Evolutionary conservation across 164 flowering plant species (phyloP).

Genomic region (Kalanchoe fedtschenkoi): DNA sequence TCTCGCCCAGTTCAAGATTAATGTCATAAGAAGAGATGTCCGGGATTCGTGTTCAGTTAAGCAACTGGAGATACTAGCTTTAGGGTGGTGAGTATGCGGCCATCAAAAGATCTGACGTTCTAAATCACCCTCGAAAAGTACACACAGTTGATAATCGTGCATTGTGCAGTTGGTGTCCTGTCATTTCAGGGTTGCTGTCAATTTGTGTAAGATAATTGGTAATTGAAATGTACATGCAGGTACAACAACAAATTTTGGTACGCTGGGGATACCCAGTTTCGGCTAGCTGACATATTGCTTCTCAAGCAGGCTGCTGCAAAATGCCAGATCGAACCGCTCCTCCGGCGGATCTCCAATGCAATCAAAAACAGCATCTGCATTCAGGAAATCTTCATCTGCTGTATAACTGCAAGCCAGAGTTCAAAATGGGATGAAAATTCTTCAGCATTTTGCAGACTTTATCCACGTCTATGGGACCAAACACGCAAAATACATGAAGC

Average conservation of each 20-base stretch:
- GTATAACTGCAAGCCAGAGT: slow-evolving; percentile 56
- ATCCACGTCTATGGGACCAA: neutral
- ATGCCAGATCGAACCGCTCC: slow-evolving; percentile 76
- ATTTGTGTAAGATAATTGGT: too few species aligned
- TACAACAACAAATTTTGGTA: too few species aligned
- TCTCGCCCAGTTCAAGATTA: neutral
- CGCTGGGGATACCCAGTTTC: too few species aligned
- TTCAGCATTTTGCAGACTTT: too few species aligned
- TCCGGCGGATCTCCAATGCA: slow-evolving; percentile 91
- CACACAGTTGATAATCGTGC: too few species aligned
- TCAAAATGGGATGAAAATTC: neutral
- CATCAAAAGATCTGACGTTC: too few species aligned
- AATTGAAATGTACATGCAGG: too few species aligned
- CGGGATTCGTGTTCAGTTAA: neutral
- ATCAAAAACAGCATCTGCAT: slow-evolving; percentile 91
- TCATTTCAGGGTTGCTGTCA: too few species aligned
- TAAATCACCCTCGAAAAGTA: too few species aligned
- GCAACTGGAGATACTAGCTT: too few species aligned
- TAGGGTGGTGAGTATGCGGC: too few species aligned
- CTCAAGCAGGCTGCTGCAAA: slow-evolving; percentile 76
- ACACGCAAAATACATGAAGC: neutral
- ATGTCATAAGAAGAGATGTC: neutral
- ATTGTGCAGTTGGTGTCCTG: too few species aligned
- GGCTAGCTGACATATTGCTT: slow-evolving; percentile 64
- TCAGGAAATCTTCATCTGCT: slow-evolving; percentile 72